Evolutionary conservation across 495 filamentous ascomycete genomes (phyloP).

Genomic region (Trichoderma reesei): DNA sequence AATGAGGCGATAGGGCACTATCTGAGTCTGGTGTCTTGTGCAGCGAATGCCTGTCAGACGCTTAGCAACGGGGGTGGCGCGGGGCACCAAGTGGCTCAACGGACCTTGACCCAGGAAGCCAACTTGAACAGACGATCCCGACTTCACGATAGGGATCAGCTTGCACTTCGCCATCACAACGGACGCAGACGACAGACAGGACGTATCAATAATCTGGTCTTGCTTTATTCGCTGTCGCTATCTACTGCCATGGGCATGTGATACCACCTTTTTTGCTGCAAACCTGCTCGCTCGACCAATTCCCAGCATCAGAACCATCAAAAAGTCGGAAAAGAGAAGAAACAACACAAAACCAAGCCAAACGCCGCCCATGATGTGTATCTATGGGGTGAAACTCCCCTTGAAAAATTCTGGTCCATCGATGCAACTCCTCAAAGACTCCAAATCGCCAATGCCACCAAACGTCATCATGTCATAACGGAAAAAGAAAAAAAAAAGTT

Average conservation of each 20-base stretch:
- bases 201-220: background rate
- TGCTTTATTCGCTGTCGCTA: background rate
- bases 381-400: background rate
- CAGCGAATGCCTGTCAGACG: background rate
- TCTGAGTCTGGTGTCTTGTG: background rate
- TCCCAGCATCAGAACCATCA: background rate
- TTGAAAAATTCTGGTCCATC: background rate
- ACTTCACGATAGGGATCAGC: background rate
- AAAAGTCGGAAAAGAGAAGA: background rate
- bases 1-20: background rate
- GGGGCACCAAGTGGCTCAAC: background rate
- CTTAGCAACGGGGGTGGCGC: background rate
- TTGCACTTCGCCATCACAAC: too few relatives aligned
- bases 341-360: background rate
- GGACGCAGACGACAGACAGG: too few relatives aligned
- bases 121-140: background rate
- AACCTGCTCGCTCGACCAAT: background rate
- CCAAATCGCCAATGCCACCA: conserved; percentile 1
- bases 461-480: conserved; percentile 6
- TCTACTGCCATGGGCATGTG: background rate
- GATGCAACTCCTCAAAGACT: conserved; percentile 1
- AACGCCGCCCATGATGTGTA: conserved; percentile 6
- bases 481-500: too few relatives aligned
- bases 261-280: background rate
- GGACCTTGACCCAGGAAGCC: background rate